Percentiles rank a stretch among this genome's conserved stretches.
These are phyloP conservation scores for Taxillus chinensis DNA, from an alignment of 164 flowering plant genomes.

Conservation along the genomic window DNA sequence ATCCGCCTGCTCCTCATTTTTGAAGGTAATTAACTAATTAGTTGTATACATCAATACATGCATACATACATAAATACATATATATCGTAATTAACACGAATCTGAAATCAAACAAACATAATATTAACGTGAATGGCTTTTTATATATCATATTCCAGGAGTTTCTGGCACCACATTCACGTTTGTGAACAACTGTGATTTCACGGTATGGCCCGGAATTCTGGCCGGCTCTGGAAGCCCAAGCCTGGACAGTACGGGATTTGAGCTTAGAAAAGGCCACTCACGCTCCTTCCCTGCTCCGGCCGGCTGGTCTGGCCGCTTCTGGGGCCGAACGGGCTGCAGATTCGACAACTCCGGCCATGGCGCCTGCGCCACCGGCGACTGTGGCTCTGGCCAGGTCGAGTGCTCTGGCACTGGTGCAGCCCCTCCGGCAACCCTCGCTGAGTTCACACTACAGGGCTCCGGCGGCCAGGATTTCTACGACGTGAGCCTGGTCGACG, in stretches of 20 bases:
- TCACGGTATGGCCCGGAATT: conserved; percentile 86
- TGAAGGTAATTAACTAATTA: too few species aligned
- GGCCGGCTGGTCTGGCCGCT: conserved; percentile 82
- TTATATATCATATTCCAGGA: neutral
- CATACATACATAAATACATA: neutral
- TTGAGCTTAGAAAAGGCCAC: conserved; percentile 40
- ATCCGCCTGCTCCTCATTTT: too few species aligned
- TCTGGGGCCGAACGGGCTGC: conserved; percentile 91
- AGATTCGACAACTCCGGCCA: conserved; percentile 43
- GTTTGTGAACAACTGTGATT: conserved; percentile 65
- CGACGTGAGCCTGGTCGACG: conserved; percentile 51
- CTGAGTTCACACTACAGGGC: conserved; percentile 69
- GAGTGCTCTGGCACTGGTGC: conserved; percentile 82
- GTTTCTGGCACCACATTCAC: conserved; percentile 56
- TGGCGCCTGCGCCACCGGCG: conserved; percentile 65
- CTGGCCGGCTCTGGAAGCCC: conserved; percentile 56
- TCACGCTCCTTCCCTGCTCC: conserved; percentile 58
- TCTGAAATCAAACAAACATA: too few species aligned
- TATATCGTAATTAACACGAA: neutral
- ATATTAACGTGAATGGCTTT: neutral
- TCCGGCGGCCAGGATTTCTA: conserved; percentile 38
- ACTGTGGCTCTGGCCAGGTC: conserved; percentile 60
- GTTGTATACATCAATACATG: neutral
- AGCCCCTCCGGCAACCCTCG: conserved; percentile 78
- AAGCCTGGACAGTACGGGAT: conserved; percentile 54